Evolutionary conservation across 2,329 filamentous ascomycete genomes (phyloP).

Genomic region (Rasamsonia emersonii): DNA sequence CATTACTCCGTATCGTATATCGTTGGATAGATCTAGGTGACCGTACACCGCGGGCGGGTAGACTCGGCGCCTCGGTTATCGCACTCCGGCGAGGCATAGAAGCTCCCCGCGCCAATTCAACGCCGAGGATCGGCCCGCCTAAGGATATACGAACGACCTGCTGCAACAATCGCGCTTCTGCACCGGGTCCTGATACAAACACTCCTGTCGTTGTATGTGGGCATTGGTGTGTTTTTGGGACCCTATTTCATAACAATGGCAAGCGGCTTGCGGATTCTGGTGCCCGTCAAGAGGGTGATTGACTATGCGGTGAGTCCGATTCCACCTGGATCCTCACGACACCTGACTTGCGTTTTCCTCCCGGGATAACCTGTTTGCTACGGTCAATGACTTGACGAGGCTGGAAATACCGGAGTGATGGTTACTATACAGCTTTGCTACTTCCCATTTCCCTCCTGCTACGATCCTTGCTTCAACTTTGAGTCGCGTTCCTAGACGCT

Average conservation of each 20-base stretch:
- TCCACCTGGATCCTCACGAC: conserved; percentile 5
- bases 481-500: background rate
- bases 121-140: conserved; percentile 1
- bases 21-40: too few species aligned
- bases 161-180: background rate
- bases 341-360: conserved; percentile 1
- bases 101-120: background rate
- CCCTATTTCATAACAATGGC: conserved; percentile 28
- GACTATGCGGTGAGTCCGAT: conserved; percentile 75
- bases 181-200: background rate
- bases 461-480: background rate
- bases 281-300: conserved; percentile 76
- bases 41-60: conserved; percentile 1
- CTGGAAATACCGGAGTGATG: too few species aligned
- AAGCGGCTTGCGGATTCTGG: conserved; percentile 58
- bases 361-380: conserved; percentile 2
- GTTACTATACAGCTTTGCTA: too few species aligned
- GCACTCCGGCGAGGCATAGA: conserved; percentile 1
- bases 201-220: background rate
- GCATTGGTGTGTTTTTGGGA: conserved; percentile 1
- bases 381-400: too few species aligned
- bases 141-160: background rate
- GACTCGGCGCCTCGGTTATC: conserved; percentile 6
- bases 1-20: too few species aligned
- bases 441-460: conserved; percentile 3